Base-by-base conservation (phyloP, 371 early-diverging fungal genomes). In the Massospora cicadina region DNA sequence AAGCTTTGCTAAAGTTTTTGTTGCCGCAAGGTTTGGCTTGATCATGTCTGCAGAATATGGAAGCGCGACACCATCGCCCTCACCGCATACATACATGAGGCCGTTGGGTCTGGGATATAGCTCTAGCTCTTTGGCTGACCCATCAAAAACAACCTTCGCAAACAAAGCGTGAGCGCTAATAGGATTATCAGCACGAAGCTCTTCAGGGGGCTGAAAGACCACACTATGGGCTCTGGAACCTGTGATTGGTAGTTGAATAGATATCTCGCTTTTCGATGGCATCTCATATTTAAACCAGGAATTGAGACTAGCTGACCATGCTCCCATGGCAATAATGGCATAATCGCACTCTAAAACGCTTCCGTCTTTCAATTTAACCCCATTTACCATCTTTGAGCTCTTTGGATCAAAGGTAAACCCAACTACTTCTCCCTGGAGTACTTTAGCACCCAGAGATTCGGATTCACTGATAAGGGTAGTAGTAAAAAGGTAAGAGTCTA, bases 71-170 rank as follows among this genome's bases (percentile, higher is more conserved):
- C 72, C 72, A 63, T 81, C 77, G 1, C 72, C 71, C 27, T 77
- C 77, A 17, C 85, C 84, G 67, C 85, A 86, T 17, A 87, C 69
- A 71, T 83, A 87, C 0, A 85, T 78, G 1, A 84, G 81, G 1
- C 81, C 82, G 72, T 87, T 83, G 53, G 80, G 73, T 23, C 77
- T 69, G 5, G 81, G 79, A 65, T 76, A 80, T 25, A 78, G 72
- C 67, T 82, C 82, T 55, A 79, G 78, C 53, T 76, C 75, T 30
- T 67, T 63, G 55, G 68, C 68, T 25, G 67, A 69, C 32, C 65
- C 25, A 21, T 70, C 68, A 53, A 73, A 65, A 3, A 66, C 33
- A 26, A 76, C 66, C 12, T 69, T 64, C 1, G 75, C 74, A 55
- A 81, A 81, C 1, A 79, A 62, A 17, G 75, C 78, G 54, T 79